These are phyloP conservation scores for Zygosaccharomyces pseudobailii DNA, from an alignment of 1,139 yeast species.

Conservation along the genomic window DNA sequence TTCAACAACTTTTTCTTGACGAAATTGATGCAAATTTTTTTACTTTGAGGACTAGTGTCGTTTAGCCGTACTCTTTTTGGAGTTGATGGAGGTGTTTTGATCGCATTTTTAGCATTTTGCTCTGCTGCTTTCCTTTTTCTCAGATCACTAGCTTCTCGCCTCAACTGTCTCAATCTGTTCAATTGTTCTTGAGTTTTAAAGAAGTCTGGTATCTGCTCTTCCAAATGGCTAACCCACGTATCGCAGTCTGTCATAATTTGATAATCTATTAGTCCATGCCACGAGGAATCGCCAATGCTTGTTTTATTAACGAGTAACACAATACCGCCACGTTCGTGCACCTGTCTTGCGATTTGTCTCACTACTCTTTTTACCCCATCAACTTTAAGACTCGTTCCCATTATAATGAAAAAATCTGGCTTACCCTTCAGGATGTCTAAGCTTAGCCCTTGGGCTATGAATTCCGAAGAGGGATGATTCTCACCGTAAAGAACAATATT, in stretches of 20 bases:
- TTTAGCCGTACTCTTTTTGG: conserved; percentile 5
- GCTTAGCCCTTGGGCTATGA: conserved; percentile 67
- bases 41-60: background rate
- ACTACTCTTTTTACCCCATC: conserved; percentile 81
- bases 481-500: conserved; percentile 83
- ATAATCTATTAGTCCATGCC: conserved; percentile 52
- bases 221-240: conserved; percentile 50
- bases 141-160: conserved; percentile 32
- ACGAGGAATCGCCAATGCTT: conserved; percentile 45
- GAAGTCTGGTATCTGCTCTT: conserved; percentile 30
- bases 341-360: conserved; percentile 58
- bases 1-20: conserved; percentile 9
- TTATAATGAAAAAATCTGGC: conserved; percentile 74
- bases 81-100: conserved; percentile 18
- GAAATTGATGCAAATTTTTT: conserved; percentile 2
- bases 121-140: conserved; percentile 21
- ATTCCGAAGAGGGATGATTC: conserved; percentile 79
- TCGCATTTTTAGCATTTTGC: conserved; percentile 6
- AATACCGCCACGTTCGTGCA: conserved; percentile 59
- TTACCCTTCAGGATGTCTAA: conserved; percentile 52
- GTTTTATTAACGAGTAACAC: conserved; percentile 53
- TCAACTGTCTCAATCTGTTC: conserved; percentile 26
- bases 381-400: conserved; percentile 83
- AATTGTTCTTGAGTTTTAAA: conserved; percentile 32
- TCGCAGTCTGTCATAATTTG: conserved; percentile 77